Conservation (phyloP, 163 green algal genomes). For the Prototheca wickerhamii region DNA sequence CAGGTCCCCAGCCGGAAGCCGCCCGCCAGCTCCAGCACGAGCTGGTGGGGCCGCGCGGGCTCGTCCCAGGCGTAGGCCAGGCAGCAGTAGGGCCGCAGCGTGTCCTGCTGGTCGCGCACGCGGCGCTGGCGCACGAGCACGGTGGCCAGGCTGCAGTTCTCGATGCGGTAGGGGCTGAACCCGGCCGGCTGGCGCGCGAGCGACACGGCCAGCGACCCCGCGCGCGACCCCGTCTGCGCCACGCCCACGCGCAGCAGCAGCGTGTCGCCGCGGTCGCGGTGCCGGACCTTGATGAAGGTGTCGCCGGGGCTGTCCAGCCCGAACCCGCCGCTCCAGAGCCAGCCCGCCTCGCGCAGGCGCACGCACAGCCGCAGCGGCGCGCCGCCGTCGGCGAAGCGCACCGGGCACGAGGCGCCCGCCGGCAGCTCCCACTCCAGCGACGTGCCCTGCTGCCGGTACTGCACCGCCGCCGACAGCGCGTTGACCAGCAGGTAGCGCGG, state of each 20-base stretch:
- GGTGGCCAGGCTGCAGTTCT: constrained; percentile 53
- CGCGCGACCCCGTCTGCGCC: constrained; percentile 5
- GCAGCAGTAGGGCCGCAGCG: constrained; percentile 65
- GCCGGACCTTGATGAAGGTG: constrained; percentile 61
- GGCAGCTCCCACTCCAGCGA: constrained; percentile 20
- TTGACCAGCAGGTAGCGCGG: constrained; percentile 70
- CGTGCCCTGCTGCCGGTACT: constrained; percentile 60
- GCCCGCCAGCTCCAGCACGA: constrained; percentile 54
- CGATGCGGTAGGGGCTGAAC: constrained; percentile 73
- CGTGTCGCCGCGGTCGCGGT: constrained; percentile 57
- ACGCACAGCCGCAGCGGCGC: constrained; percentile 49
- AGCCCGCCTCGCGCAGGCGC: constrained; percentile 60
- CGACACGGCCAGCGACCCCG: constrained; percentile 32
- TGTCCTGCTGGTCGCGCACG: constrained; percentile 45
- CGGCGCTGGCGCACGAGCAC: constrained; percentile 48
- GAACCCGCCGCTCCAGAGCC: constrained; percentile 70
- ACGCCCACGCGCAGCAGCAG: constrained; percentile 67
- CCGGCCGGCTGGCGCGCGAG: constrained; percentile 46
- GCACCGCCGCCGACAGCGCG: constrained; percentile 43
- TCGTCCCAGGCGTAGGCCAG: constrained; percentile 80
- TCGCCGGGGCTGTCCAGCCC: constrained; percentile 60
- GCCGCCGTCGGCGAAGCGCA: constrained; percentile 48
- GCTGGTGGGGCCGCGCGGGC: constrained; percentile 45
- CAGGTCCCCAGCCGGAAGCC: constrained; percentile 44
- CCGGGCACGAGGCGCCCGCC: constrained; percentile 15